Base-by-base conservation (phyloP, 169 alveolate species). In the Theileria luwenshuni region DNA sequence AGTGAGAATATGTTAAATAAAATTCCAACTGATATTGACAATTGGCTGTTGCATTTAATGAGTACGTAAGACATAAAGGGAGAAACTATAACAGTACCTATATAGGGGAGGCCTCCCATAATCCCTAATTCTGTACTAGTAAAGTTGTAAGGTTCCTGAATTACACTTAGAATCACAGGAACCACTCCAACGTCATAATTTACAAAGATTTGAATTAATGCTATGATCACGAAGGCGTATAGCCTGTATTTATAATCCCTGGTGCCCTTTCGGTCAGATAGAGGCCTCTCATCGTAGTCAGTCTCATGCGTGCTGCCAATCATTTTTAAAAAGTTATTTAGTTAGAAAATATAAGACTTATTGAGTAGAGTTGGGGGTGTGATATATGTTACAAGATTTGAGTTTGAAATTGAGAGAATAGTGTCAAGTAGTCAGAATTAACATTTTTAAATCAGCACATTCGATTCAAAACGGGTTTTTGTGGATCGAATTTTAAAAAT, bases 41-140 rank as follows among this genome's bases (percentile, higher is more conserved):
- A 64, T 59, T 90, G 86, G 10, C 92, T 94, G 27, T 84, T 77
- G n/a, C 79, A 27, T 10, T 67, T 41, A 23, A 83, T 74, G 45
- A 88, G 85, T 2, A 83, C 23, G 13, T 32, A 54, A 45, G 95
- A 90, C 19, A 91, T 87, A 28, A 92, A 48, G 15, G 91, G 84
- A 25, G 94, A 86, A 48, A 90, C 81, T 35, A 89, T 30, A 42
- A 92, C 77, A 58, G 87, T 69, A 0, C 95, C 96, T 27, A 83
- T 35, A 58, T 88, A 92, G 6, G 91, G 91, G 64, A 92, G 71
- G 17, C 94, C 77, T 0, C 96, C 96, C 69, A 81, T 47, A 12
- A 68, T 2, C 1, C 89, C 86, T 7, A 81, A 51, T 25, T 81
- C 89, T 1, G 89, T 65, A 10, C 38, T 74, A 13, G 58, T 42